Conservation (phyloP, 345 rosid species). For the Sisymbrium altissimum region DNA sequence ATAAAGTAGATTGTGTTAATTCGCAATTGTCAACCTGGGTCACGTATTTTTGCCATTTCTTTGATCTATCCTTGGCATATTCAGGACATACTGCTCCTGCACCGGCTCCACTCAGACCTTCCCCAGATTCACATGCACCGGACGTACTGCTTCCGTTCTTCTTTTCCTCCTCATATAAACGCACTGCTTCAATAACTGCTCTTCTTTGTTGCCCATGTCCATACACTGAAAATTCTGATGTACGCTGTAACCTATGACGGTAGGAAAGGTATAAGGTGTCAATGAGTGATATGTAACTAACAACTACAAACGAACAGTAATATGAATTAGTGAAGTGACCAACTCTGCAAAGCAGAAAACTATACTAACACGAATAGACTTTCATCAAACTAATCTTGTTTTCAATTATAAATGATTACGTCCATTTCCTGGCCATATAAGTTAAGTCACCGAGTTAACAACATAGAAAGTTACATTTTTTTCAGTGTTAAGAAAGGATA, state of each 20-base stretch:
- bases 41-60: slow-evolving; percentile 91
- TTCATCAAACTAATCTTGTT: neutral
- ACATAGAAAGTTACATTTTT: neutral
- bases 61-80: slow-evolving; percentile 68
- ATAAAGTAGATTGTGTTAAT: neutral
- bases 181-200: slow-evolving; percentile 88
- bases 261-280: slow-evolving; percentile 15
- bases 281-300: neutral
- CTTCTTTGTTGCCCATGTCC: slow-evolving; percentile 94
- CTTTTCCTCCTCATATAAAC: slow-evolving; percentile 65
- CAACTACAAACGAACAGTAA: neutral
- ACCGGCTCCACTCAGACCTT: slow-evolving; percentile 32
- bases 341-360: neutral
- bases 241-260: slow-evolving; percentile 66
- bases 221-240: slow-evolving; percentile 79
- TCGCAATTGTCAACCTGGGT: slow-evolving; percentile 54
- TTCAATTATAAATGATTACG: neutral
- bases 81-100: slow-evolving; percentile 41
- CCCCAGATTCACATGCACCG: slow-evolving; percentile 38
- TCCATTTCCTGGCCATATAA: neutral
- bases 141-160: slow-evolving; percentile 27
- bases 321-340: neutral
- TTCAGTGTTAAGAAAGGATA: neutral
- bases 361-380: neutral
- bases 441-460: neutral